Conservation (phyloP, 2,329 filamentous ascomycete species). For the Fusarium incarnatum region DNA sequence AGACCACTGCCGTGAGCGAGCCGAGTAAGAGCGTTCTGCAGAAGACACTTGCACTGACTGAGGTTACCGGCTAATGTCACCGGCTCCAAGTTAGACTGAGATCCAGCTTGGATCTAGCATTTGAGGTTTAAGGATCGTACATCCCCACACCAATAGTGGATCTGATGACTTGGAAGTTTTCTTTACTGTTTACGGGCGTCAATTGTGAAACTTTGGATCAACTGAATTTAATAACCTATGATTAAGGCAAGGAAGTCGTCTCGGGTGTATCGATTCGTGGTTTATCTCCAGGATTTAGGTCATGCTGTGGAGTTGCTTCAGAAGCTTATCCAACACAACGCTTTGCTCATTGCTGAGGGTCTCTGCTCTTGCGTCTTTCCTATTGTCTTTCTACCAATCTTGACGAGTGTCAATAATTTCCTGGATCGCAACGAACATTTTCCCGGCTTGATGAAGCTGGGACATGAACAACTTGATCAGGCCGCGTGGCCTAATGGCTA, state of each 20-base stretch:
- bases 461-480: background rate
- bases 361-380: background rate
- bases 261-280: too few relatives aligned
- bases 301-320: background rate
- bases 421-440: rapidly evolving
- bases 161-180: too few relatives aligned
- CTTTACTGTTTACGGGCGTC: too few relatives aligned
- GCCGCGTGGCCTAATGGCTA: background rate
- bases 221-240: too few relatives aligned
- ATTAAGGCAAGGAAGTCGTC: too few relatives aligned
- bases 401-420: background rate
- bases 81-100: too few relatives aligned
- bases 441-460: rapidly evolving
- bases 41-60: background rate
- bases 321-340: background rate
- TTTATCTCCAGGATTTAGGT: too few relatives aligned
- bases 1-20: background rate
- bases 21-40: background rate
- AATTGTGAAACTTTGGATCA: too few relatives aligned
- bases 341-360: background rate
- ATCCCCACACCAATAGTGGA: too few relatives aligned
- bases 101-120: too few relatives aligned
- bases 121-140: too few relatives aligned
- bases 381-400: background rate
- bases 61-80: background rate